Conservation (phyloP, 768 basidiomycete species). For the Kwoniella newhampshirensis region DNA sequence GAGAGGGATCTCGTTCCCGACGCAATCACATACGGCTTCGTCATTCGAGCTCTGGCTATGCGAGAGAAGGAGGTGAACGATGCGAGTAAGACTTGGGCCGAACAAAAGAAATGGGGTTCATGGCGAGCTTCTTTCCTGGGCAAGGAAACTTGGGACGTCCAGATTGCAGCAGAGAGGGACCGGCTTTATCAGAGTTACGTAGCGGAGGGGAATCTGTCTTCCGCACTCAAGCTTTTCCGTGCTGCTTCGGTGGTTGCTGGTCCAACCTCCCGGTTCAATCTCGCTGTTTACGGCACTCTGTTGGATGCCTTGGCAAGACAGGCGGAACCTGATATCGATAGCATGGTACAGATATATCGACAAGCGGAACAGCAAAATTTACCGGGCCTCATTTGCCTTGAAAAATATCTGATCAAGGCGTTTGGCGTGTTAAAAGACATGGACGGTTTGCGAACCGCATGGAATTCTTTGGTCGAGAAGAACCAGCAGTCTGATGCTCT, state of each 20-base stretch:
- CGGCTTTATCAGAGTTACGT: conserved; percentile 56
- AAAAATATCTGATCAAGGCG: conserved; percentile 18
- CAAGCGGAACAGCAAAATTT: conserved; percentile 57
- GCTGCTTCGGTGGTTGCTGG: conserved; percentile 53
- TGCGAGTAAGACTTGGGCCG: conserved; percentile 34
- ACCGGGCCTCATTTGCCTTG: conserved; percentile 18
- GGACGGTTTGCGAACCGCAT: conserved; percentile 11
- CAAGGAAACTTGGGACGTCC: not conserved
- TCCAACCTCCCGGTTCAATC: conserved; percentile 23
- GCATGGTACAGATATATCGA: conserved; percentile 67
- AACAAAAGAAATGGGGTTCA: conserved; percentile 39
- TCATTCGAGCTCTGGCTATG: conserved; percentile 65
- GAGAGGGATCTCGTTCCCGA: conserved; percentile 65
- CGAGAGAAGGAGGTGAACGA: conserved; percentile 68
- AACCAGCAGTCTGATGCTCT: not conserved
- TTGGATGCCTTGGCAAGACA: conserved; percentile 65
- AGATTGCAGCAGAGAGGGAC: conserved; percentile 13
- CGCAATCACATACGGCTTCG: conserved; percentile 61
- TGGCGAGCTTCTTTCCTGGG: conserved; percentile 26
- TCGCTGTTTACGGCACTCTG: conserved; percentile 59
- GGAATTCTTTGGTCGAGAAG: conserved; percentile 15
- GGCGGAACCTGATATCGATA: conserved; percentile 58
- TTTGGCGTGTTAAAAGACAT: conserved; percentile 14
- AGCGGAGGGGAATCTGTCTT: conserved; percentile 68
- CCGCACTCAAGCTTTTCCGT: conserved; percentile 73